phyloP scores from a whole-genome alignment of 1,139 yeast species.

The Candida tetrigidarum region DNA sequence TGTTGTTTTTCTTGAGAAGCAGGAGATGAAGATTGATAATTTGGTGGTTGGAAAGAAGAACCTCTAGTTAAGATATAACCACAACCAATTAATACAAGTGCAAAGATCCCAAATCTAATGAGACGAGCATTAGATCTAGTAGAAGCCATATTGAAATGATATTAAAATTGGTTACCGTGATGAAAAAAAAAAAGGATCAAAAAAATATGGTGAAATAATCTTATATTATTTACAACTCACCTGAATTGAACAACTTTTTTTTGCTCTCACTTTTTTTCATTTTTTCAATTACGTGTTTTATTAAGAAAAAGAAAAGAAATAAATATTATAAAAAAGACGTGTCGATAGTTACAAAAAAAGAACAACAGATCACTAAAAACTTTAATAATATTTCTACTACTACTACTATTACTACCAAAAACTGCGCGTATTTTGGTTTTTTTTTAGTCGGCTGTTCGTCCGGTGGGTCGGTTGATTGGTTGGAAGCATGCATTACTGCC shows the following conservation, averaged over 20 bases:
- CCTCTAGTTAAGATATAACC: conserved; percentile 67
- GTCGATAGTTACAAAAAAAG: background rate
- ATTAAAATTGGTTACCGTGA: too few species aligned
- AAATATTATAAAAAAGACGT: too few species aligned
- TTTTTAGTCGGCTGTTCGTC: too few species aligned
- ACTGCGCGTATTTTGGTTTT: too few species aligned
- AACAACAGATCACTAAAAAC: too few species aligned
- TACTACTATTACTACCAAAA: too few species aligned
- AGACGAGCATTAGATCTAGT: conserved; percentile 66
- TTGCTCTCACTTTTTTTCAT: background rate
- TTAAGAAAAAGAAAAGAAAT: background rate
- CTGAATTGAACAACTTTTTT: background rate
- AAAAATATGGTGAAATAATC: background rate
- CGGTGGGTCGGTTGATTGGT: too few species aligned
- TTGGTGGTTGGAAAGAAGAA: conserved; percentile 44
- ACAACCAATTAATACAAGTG: conserved; percentile 57
- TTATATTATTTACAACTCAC: background rate
- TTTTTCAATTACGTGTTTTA: background rate
- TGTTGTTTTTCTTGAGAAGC: conserved; percentile 16
- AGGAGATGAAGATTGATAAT: conserved; percentile 12
- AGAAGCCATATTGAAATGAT: conserved; percentile 28
- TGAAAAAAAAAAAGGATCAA: background rate
- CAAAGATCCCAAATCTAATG: conserved; percentile 63
- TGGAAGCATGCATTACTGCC: too few species aligned
- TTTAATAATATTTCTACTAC: too few species aligned